A percentile compares a stretch with the other conserved stretches of the same genome.
Conservation (phyloP, 2,329 filamentous ascomycete species). For the Fusarium vanettenii region DNA sequence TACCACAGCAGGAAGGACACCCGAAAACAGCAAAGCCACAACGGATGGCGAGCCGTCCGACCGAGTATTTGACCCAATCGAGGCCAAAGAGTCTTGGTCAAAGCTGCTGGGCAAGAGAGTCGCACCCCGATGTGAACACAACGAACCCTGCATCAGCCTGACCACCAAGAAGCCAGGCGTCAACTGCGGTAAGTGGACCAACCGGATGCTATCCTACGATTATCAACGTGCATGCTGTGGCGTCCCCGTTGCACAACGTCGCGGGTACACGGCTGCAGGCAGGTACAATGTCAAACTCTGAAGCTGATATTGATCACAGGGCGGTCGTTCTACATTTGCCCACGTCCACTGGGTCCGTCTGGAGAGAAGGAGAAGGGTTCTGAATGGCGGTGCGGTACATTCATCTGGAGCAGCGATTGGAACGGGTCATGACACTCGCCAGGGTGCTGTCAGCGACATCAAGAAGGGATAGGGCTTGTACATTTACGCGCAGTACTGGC, state of each 20-base stretch:
- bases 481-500: background rate
- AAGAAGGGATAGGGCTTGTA: no score
- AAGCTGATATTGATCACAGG: conserved; percentile 52
- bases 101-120: conserved; percentile 82
- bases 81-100: conserved; percentile 85
- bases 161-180: conserved; percentile 89
- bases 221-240: conserved; percentile 15
- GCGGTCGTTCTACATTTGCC: conserved; percentile 72
- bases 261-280: background rate
- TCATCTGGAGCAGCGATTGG: conserved; percentile 77
- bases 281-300: background rate
- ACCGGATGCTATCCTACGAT: background rate
- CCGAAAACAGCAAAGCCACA: conserved; percentile 1
- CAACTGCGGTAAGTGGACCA: conserved; percentile 71
- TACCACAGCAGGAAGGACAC: background rate
- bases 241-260: conserved; percentile 13
- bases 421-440: conserved; percentile 29
- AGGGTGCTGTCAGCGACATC: no score
- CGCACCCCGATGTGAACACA: conserved; percentile 85
- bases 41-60: conserved; percentile 40
- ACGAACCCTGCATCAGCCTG: conserved; percentile 85
- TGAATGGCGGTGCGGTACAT: conserved; percentile 88
- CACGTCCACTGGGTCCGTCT: conserved; percentile 82
- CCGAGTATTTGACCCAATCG: conserved; percentile 73
- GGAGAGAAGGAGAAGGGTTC: conserved; percentile 87